These are phyloP conservation scores for Eucalyptus albens DNA, from an alignment of 345 rosid species.

Conservation along the genomic window DNA sequence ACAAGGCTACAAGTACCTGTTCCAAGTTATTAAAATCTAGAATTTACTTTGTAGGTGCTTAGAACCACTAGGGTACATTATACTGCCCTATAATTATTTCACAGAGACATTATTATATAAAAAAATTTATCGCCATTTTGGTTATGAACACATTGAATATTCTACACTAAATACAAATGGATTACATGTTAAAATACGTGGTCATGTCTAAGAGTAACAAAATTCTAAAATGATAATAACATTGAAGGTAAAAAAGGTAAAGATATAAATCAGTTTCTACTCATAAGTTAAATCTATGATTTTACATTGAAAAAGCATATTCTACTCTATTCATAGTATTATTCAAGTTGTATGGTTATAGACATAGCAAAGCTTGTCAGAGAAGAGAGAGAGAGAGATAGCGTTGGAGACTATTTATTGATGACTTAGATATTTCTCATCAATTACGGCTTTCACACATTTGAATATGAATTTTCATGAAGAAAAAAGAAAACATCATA, in stretches of 20 bases:
- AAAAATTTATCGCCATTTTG: background rate
- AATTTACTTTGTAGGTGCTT: background rate
- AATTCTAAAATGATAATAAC: background rate
- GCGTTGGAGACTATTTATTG: background rate
- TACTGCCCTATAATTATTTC: background rate
- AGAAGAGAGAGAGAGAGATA: background rate
- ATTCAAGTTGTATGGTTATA: background rate
- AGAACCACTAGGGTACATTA: background rate
- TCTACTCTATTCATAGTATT: background rate
- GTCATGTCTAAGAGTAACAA: background rate
- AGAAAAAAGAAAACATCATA: background rate
- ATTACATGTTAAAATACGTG: background rate
- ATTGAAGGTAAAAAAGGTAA: background rate
- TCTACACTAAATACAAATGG: background rate
- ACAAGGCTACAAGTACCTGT: background rate
- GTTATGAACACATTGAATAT: background rate
- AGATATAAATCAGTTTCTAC: background rate
- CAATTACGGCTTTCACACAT: background rate
- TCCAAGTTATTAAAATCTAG: background rate
- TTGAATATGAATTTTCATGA: background rate
- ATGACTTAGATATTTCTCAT: background rate
- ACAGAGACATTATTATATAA: background rate
- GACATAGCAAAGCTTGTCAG: background rate
- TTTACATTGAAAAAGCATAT: background rate
- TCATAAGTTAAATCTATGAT: background rate